Evolutionary conservation across 176 grass and related monocot genomes (phyloP), one percentile per base, ranked within the genome.

Genomic region (Musa troglodytarum): DNA sequence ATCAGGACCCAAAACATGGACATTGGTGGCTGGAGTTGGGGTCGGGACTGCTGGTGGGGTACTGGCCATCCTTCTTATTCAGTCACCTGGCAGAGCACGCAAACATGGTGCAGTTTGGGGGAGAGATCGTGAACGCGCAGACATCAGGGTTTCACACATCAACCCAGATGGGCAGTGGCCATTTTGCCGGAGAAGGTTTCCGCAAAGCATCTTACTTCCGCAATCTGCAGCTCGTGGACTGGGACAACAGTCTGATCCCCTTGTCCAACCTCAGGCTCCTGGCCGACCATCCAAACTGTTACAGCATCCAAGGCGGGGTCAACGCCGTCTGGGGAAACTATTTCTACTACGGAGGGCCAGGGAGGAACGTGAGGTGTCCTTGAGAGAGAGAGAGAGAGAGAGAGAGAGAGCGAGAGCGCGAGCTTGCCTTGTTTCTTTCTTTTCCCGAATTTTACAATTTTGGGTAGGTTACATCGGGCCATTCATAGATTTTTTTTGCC

Each of bases 21-120:
- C 73, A 75, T 15, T 75, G 73, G 73, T 75, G 73, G 73, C 73
- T 75, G 16, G 73, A 75, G 55, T 59, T 75, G 24, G 73, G 73
- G 16, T 61, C 73, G 53, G 52, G 73, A 7, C 2, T 75, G 12
- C 25, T 75, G 73, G 73, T 75, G 53, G 73, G 73, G 2, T 75
- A 75, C 24, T 75, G 73, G 73, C 73, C 73, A 16, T 57, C 73
- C 1, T 61, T 75, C 53, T 43, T 74, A 15, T 74, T 74, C 28
- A 74, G 72, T 34, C 53, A 58, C 24, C 12, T 74, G 28, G 53
- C 53, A 12, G 23, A 25, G 8, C 72, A 57, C 9, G 72, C 72
- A 11, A 74, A 43, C 25, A 74, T 74, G 72, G 72, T 74, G 53
- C 72, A 74, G 54, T 74, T 74, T 23, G 72, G 72, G 16, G 72